Evolutionary conservation across 371 early-diverging fungal species (phyloP), one percentile per base, ranked within the genome.

Genomic region (Saksenaea vasiformis): DNA sequence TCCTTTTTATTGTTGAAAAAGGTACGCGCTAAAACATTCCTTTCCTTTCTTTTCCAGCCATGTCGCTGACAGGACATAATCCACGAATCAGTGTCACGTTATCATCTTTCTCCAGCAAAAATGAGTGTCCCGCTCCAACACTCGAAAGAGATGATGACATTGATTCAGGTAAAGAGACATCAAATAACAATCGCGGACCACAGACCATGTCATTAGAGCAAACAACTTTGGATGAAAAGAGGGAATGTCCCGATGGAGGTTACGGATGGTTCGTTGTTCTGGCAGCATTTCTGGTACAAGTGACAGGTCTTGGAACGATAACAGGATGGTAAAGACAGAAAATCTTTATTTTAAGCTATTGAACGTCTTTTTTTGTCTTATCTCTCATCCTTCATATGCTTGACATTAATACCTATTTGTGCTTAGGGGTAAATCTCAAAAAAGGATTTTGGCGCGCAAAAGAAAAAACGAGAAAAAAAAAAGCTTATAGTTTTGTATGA

Each of bases 261-360:
- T 81, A 84, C 37, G 89, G 84, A 14, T 91, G 89, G 89, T 19
- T 82, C 0, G 79, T 87, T 7, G 86, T 87, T 1, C 54, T 73
- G 0, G 72, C 85, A 0, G 79, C 82, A 3, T 89, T 85, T 65
- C 54, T 89, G 17, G 80, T 84, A 39, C 76, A 84, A 26, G 72
- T 85, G 53, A 76, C 79, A 37, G 77, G 82, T 5, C 77, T 87
- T 39, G 90, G 89, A 0, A 59, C 65, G 24, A 66, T 59, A 17
- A 67, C 63, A n/a, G 61, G 66, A 38, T 78, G 78, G 78, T 77
- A 70, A 72, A 41, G 4, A 38, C 38, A 38, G 38, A 38, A 27
- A 57, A 31, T 4, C 31, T 31, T 31, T 31, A 31, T 31, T 31
- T 27, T 15, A 19, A 54, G 27, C 54, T 24, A 54, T 19, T 19